phyloP scores from a whole-genome alignment of 129 eudicot species.

The Smallanthus sonchifolius region DNA sequence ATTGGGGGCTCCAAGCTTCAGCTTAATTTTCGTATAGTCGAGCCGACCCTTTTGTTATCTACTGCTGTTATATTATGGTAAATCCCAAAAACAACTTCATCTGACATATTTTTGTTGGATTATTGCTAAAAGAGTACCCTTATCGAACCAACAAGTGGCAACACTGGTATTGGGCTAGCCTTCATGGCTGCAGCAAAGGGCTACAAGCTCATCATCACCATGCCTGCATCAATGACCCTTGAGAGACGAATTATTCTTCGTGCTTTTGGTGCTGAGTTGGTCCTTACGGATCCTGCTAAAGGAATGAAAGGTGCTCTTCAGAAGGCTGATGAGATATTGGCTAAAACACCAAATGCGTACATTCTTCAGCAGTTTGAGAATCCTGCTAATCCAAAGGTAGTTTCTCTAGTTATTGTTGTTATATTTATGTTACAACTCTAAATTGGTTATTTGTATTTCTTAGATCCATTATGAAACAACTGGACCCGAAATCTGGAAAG shows the following conservation, averaged over 20 bases:
- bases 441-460: conserved; percentile 21
- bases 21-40: too few species aligned
- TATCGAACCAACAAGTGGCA: conserved; percentile 96
- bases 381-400: conserved; percentile 93
- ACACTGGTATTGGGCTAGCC: conserved; percentile 91
- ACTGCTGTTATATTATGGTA: not conserved
- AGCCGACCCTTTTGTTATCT: not conserved
- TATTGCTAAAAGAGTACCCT: conserved; percentile 57
- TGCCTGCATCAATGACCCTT: conserved; percentile 92
- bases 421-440: not conserved
- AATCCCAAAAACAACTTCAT: not conserved
- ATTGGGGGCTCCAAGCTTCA: too few species aligned
- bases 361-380: conserved; percentile 95
- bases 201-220: conserved; percentile 87
- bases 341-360: conserved; percentile 82
- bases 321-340: conserved; percentile 83
- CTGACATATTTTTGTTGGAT: conserved; percentile 6
- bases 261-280: conserved; percentile 95
- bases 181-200: conserved; percentile 97
- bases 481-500: conserved; percentile 92
- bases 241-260: conserved; percentile 83
- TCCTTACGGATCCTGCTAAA: conserved; percentile 89
- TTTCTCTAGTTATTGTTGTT: not conserved
- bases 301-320: conserved; percentile 90
- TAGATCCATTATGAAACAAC: conserved; percentile 91